Percentiles rank a stretch among this genome's conserved stretches.
These are phyloP conservation scores for Didymella exigua DNA, from an alignment of 2,329 filamentous ascomycete genomes.

Conservation along the genomic window DNA sequence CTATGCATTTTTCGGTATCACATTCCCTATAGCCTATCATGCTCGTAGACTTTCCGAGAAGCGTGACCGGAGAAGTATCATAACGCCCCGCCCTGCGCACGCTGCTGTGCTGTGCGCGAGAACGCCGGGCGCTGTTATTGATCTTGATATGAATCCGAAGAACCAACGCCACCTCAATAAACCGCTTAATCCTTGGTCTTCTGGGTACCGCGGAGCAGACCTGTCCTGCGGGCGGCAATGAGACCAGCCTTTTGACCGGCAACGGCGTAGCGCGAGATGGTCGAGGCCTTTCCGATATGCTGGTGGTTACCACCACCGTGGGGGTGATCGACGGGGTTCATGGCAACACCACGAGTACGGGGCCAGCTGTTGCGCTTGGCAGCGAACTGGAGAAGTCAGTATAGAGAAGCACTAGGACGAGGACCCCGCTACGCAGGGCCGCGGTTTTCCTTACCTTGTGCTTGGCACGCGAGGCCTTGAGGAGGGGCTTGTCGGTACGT, in stretches of 20 bases:
- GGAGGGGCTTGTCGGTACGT: conserved; percentile 98
- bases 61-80: conserved; percentile 44
- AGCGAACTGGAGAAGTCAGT: conserved; percentile 68
- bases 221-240: conserved; percentile 98
- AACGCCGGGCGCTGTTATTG: conserved; percentile 42
- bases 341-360: conserved; percentile 99
- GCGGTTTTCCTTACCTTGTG: conserved; percentile 75
- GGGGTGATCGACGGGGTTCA: conserved; percentile 99
- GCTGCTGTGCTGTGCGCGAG: conserved; percentile 41
- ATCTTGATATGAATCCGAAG: conserved; percentile 31
- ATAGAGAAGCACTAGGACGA: too few relatives aligned
- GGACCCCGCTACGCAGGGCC: too few relatives aligned
- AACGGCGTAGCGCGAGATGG: conserved; percentile 96
- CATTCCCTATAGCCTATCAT: conserved; percentile 48
- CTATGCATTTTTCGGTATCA: conserved; percentile 47
- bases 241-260: conserved; percentile 99
- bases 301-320: conserved; percentile 93
- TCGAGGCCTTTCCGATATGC: conserved; percentile 99
- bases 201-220: conserved; percentile 99
- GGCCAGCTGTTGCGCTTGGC: conserved; percentile 99
- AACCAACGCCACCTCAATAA: conserved; percentile 38
- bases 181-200: conserved; percentile 85
- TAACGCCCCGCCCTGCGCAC: conserved; percentile 48
- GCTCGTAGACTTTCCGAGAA: conserved; percentile 38
- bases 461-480: conserved; percentile 99